A percentile compares a stretch with the other conserved stretches of the same genome.
phyloP scores from a whole-genome alignment of 345 rosid genomes.

The Acer campestre region DNA sequence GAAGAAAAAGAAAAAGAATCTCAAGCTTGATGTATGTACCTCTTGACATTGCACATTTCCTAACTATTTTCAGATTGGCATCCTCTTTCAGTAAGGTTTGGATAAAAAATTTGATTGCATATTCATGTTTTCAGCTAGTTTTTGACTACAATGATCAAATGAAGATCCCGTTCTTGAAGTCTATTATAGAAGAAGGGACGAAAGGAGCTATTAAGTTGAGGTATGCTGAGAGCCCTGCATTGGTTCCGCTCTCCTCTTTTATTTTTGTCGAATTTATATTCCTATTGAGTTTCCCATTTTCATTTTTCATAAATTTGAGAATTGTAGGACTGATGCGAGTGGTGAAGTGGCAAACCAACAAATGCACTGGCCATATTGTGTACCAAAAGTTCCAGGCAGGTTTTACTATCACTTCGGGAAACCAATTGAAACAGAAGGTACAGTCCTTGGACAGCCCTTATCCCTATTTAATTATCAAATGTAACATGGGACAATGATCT shows the following conservation, averaged over 20 bases:
- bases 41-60: background rate
- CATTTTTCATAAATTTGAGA: background rate
- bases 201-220: conserved; percentile 22
- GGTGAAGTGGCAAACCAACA: conserved; percentile 52
- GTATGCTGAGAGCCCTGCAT: conserved; percentile 20
- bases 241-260: background rate
- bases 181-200: conserved; percentile 22
- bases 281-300: background rate
- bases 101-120: background rate
- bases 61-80: background rate
- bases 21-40: background rate
- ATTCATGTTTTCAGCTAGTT: conserved; percentile 31
- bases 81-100: background rate
- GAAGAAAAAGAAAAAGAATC: background rate
- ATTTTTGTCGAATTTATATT: background rate
- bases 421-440: conserved; percentile 53
- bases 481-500: background rate
- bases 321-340: conserved; percentile 30
- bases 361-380: conserved; percentile 27
- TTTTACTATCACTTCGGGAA: conserved; percentile 52
- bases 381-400: conserved; percentile 58
- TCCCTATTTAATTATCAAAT: background rate
- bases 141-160: conserved; percentile 51
- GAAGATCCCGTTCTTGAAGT: conserved; percentile 44
- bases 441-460: background rate